Conservation (phyloP, 179 eudicot species). For the Monotropa hypopitys region DNA sequence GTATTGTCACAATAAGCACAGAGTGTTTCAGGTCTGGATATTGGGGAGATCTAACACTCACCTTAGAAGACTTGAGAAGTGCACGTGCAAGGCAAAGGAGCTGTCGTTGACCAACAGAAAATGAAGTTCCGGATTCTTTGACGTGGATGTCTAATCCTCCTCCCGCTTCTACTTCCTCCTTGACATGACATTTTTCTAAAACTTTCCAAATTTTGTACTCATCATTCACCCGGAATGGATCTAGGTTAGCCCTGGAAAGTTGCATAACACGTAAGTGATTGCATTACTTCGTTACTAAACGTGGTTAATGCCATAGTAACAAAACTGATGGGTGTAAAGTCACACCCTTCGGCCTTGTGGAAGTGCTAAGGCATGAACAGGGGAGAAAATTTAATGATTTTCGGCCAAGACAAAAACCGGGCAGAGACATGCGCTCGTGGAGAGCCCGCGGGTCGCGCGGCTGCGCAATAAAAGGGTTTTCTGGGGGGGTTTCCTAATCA, state of each 20-base stretch:
- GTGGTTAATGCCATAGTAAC: neutral
- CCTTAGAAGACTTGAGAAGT: constrained; percentile 83
- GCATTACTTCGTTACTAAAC: neutral
- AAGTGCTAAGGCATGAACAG: no score
- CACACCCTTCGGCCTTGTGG: no score
- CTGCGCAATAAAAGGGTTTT: no score
- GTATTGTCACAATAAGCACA: neutral
- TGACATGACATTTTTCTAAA: constrained; percentile 72
- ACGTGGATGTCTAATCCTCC: constrained; percentile 74
- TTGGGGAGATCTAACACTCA: constrained; percentile 8
- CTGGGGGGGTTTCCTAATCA: no score
- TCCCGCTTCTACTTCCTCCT: constrained; percentile 62
- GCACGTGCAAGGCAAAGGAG: constrained; percentile 98
- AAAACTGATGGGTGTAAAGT: no score
- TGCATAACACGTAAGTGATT: neutral
- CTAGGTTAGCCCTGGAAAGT: constrained; percentile 64
- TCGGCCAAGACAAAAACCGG: no score
- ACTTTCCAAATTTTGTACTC: constrained; percentile 60
- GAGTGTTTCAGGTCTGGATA: neutral
- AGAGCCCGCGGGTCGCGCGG: no score
- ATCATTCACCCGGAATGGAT: constrained; percentile 43
- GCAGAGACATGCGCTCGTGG: no score
- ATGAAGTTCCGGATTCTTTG: constrained; percentile 56
- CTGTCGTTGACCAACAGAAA: constrained; percentile 93
- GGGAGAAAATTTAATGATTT: no score